Evolutionary conservation across 2,329 filamentous ascomycete genomes (phyloP).

Genomic region (Verruconis gallopava): DNA sequence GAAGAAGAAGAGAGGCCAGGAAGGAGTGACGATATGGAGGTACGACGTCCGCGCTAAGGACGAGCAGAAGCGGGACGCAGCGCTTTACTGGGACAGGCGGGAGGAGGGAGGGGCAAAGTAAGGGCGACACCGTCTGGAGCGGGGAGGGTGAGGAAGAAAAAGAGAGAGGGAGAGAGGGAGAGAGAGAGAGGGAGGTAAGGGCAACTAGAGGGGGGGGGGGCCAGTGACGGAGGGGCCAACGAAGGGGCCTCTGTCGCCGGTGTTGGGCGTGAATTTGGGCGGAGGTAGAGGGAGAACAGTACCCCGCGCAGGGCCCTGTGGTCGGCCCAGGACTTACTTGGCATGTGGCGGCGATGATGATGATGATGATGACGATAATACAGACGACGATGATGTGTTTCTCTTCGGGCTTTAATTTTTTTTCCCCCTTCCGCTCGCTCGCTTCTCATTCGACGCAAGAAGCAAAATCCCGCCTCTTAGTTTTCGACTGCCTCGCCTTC

Average conservation of each 20-base stretch:
- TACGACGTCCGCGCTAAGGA: not conserved
- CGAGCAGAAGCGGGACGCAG: no score
- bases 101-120: constrained; percentile 1
- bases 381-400: no score
- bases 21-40: constrained; percentile 9
- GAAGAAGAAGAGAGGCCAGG: constrained; percentile 11
- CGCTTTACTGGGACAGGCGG: not conserved
- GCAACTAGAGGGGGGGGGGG: no score
- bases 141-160: constrained; percentile 7
- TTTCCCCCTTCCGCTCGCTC: no score
- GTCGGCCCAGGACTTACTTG: not conserved
- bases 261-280: no score
- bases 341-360: not conserved
- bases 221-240: no score
- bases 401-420: no score
- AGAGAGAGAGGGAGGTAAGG: not conserved
- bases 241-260: no score
- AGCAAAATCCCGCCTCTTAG: no score
- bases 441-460: no score
- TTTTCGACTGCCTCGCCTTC: no score
- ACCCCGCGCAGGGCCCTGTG: not conserved
- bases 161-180: not conserved
- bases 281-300: not conserved
- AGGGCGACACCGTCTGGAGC: constrained; percentile 3
- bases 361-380: no score